Base-by-base conservation (phyloP, 2,329 filamentous ascomycete genomes). In the Pseudogymnoascus pannorum region DNA sequence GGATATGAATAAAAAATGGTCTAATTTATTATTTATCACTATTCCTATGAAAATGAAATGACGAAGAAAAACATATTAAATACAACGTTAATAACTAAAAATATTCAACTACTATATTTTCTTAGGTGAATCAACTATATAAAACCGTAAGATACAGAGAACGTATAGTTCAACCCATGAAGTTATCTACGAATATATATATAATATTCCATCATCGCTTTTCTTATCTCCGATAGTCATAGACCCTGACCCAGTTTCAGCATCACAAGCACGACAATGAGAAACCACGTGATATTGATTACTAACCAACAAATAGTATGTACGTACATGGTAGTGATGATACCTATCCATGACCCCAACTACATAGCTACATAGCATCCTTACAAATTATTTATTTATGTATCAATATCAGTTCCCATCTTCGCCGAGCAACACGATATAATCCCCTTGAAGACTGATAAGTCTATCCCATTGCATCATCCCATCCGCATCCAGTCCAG, bases 221-320 rank as follows among this genome's bases (percentile, higher is more conserved):
- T 11, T 51, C 22, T 4, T n/a, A 48, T 26, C 14, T 51, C 7
- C 24, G 42, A 24, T 44, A n/a, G 8, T 14, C 3, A 20, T 31
- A 31, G 48, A 54, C 48, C 26, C 48, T 31, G 24, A 54, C n/a
- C n/a, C n/a, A n/a, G 44, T 54, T 12, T 54, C 44, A 54, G n/a
- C 14, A 31, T 31, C 26, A 54, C 16, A 54, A 31, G 31, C 48
- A 54, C 11, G 2, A 20, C 8, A 54, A 54, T 54, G n/a, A 18
- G 4, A 14, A 7, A 51, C 4, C 48, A 54, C 48, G 48, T 54
- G 48, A 54, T 26, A 12, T 3, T 3, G 14, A 29, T 1, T 16
- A 4, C 16, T 2, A 31, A 7, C 48, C 12, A 48, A 26, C 42
- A 48, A 22, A n/a, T n/a, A n/a, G n/a, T n/a, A n/a, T n/a, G n/a